Evolutionary conservation across 441 rosid genomes (phyloP).

Genomic region (Pelargonium citronellum): DNA sequence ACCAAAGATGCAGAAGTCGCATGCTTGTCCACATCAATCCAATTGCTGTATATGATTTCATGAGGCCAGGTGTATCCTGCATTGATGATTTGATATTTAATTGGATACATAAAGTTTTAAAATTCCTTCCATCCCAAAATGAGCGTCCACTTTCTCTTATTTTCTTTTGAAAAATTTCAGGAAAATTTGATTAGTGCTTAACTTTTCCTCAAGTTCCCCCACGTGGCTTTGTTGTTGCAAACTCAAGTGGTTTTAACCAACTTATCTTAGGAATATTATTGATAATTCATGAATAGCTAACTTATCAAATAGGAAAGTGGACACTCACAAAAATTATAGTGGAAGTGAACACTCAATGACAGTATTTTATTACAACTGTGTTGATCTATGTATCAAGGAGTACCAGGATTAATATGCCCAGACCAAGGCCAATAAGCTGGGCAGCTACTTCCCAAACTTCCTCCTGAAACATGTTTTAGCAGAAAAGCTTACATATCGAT

Average conservation of each 20-base stretch:
- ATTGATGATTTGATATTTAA: slow-evolving; percentile 22
- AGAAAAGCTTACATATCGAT: not conserved
- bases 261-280: too few relatives aligned
- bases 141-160: too few relatives aligned
- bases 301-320: too few relatives aligned
- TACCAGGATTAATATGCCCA: slow-evolving; percentile 85
- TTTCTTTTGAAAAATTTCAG: too few relatives aligned
- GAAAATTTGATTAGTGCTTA: too few relatives aligned
- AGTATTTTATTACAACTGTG: not conserved
- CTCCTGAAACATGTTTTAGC: slow-evolving; percentile 51
- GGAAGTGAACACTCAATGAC: too few relatives aligned
- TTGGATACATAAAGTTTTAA: slow-evolving; percentile 10
- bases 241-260: too few relatives aligned
- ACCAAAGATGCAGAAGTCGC: slow-evolving; percentile 83
- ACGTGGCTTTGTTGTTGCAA: too few relatives aligned
- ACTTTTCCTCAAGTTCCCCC: too few relatives aligned
- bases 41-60: slow-evolving; percentile 57
- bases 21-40: slow-evolving; percentile 66
- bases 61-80: slow-evolving; percentile 91
- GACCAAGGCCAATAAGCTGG: slow-evolving; percentile 77
- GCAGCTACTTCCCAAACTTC: slow-evolving; percentile 99
- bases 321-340: too few relatives aligned
- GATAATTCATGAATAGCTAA: too few relatives aligned
- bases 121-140: too few relatives aligned
- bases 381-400: not conserved